phyloP scores from a whole-genome alignment of 805 yeast genomes.

The Candida boleticola region DNA sequence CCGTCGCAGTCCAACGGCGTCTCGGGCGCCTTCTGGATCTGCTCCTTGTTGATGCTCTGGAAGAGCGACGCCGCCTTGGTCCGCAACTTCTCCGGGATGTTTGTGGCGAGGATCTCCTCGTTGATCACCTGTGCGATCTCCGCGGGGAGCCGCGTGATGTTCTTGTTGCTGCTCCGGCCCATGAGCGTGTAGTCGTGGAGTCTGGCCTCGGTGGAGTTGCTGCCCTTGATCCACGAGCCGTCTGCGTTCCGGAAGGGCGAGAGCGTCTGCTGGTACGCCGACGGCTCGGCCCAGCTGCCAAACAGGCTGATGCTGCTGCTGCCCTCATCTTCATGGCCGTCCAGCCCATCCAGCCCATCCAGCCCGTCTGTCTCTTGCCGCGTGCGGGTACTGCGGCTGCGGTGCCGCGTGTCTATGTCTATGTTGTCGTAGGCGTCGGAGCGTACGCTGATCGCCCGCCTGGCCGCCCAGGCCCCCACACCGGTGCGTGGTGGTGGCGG shows the following conservation, averaged over 20 bases:
- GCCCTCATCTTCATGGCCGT: no score
- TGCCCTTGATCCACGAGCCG: slow-evolving; percentile 43
- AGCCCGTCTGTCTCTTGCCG: no score
- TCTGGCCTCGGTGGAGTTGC: slow-evolving; percentile 51
- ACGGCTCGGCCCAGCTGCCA: no score
- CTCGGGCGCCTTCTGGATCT: slow-evolving; percentile 50
- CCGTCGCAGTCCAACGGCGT: slow-evolving; percentile 63
- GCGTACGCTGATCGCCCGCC: not conserved
- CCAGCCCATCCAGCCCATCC: no score
- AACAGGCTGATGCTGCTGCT: no score
- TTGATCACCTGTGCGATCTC: slow-evolving; percentile 57
- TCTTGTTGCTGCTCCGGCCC: slow-evolving; percentile 51
- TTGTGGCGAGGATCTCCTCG: slow-evolving; percentile 58
- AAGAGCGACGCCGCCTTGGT: slow-evolving; percentile 59
- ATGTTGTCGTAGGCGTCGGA: slow-evolving; percentile 1
- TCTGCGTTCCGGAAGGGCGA: slow-evolving; percentile 39
- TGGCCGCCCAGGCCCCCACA: no score
- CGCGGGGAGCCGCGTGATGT: slow-evolving; percentile 54
- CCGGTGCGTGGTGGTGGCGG: no score
- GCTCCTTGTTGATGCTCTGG: slow-evolving; percentile 48
- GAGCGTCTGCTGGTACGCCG: not conserved
- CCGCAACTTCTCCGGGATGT: slow-evolving; percentile 63
- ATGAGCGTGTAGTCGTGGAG: slow-evolving; percentile 54
- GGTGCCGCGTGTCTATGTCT: not conserved
- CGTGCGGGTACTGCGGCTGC: not conserved